phyloP scores from a whole-genome alignment of 148 eudicot species.

The Persicaria tinctoria region DNA sequence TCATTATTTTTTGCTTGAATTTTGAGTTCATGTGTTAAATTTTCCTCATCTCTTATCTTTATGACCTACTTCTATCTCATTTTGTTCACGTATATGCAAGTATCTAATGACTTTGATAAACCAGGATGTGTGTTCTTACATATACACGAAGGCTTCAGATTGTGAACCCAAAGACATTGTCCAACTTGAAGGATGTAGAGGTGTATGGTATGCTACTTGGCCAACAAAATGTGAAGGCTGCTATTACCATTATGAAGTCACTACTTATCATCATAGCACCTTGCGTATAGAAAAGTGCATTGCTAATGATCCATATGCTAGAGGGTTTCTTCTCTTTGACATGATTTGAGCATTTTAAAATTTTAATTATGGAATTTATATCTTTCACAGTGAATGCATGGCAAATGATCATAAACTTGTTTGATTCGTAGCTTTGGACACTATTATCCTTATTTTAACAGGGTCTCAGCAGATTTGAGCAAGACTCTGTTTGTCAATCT shows the following conservation, averaged over 20 bases:
- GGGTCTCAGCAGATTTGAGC: conserved; percentile 74
- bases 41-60: too few species aligned
- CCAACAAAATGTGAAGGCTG: conserved; percentile 82
- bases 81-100: too few species aligned
- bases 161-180: conserved; percentile 51
- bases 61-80: too few species aligned
- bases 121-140: too few species aligned
- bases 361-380: neutral
- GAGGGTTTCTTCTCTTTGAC: conserved; percentile 40
- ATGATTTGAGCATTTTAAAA: neutral
- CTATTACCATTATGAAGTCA: conserved; percentile 90
- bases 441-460: conserved; percentile 21
- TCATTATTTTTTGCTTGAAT: too few species aligned
- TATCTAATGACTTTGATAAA: too few species aligned
- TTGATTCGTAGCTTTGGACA: neutral
- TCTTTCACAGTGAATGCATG: neutral
- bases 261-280: conserved; percentile 78
- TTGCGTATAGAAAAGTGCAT: conserved; percentile 62
- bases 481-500: conserved; percentile 74
- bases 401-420: neutral
- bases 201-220: conserved; percentile 73
- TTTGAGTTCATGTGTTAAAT: too few species aligned
- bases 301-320: conserved; percentile 94
- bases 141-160: too few species aligned
- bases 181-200: conserved; percentile 55